Evolutionary conservation across 2,329 filamentous ascomycete genomes (phyloP).

Genomic region (Penicillium sp.): DNA sequence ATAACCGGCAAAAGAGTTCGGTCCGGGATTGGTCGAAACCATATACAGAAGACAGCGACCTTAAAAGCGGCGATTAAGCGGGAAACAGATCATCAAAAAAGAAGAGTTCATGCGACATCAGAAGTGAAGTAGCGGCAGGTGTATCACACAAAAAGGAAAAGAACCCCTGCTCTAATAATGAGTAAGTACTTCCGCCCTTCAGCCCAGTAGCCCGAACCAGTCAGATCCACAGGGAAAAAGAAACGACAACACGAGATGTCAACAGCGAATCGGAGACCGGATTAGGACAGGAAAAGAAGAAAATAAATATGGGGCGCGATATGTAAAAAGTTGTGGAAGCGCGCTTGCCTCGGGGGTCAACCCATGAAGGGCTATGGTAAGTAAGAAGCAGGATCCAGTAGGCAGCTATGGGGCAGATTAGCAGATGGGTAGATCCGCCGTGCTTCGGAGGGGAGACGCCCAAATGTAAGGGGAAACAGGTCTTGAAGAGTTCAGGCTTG

Average conservation of each 20-base stretch:
- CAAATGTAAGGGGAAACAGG: slow-evolving; percentile 14
- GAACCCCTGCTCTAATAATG: slow-evolving; percentile 13
- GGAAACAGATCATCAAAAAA: slow-evolving; percentile 6
- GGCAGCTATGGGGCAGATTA: slow-evolving; percentile 9
- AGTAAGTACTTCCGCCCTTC: slow-evolving; percentile 7
- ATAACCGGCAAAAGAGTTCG: neutral
- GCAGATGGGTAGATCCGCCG: slow-evolving; percentile 16
- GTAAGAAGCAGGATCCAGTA: slow-evolving; percentile 9
- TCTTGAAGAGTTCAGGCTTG: slow-evolving; percentile 3
- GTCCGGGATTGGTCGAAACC: neutral
- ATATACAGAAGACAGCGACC: slow-evolving; percentile 6
- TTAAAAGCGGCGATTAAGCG: neutral
- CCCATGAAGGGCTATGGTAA: slow-evolving; percentile 13
- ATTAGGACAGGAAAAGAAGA: slow-evolving; percentile 1
- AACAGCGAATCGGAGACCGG: slow-evolving; percentile 12
- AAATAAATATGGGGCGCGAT: slow-evolving; percentile 8
- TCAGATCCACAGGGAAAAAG: slow-evolving; percentile 23
- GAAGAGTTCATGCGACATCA: slow-evolving; percentile 14
- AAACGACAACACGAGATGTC: slow-evolving; percentile 10
- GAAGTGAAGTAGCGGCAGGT: slow-evolving; percentile 3
- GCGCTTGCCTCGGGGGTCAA: slow-evolving; percentile 14
- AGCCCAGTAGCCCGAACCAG: slow-evolving; percentile 20
- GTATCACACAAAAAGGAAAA: slow-evolving; percentile 15
- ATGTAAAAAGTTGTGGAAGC: slow-evolving; percentile 9
- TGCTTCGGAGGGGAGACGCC: slow-evolving; percentile 3